A percentile compares a stretch with the other conserved stretches of the same genome.
These are phyloP conservation scores for Axilococcus clingmanii DNA, from an alignment of 139 green algal species.

Conservation along the genomic window DNA sequence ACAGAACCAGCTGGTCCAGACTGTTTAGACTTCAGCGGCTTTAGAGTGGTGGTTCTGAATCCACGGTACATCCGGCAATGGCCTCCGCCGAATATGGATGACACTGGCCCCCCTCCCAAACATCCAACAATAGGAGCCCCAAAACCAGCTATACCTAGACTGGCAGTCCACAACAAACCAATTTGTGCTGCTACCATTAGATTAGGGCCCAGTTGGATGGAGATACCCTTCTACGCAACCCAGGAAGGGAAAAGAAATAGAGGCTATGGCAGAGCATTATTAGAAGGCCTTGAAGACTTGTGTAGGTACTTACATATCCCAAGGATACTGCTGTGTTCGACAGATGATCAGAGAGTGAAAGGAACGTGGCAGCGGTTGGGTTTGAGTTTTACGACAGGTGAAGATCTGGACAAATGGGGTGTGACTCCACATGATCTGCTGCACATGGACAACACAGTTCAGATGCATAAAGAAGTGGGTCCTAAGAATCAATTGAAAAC, in stretches of 20 bases:
- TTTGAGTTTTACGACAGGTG: conserved; percentile 57
- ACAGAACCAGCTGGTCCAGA: conserved; percentile 43
- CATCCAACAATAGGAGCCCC: conserved; percentile 40
- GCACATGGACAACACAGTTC: conserved; percentile 89
- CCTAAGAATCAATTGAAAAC: conserved; percentile 28
- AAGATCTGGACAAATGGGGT: conserved; percentile 59
- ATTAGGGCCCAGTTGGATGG: conserved; percentile 63
- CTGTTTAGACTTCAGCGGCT: conserved; percentile 82
- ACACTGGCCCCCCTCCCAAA: conserved; percentile 12
- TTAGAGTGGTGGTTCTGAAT: conserved; percentile 65
- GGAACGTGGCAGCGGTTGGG: conserved; percentile 73
- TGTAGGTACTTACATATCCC: conserved; percentile 30
- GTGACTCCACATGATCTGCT: conserved; percentile 70
- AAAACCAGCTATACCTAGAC: conserved; percentile 19
- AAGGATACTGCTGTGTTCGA: conserved; percentile 49
- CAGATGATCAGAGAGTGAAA: conserved; percentile 42
- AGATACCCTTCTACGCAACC: conserved; percentile 85
- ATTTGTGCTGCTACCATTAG: conserved; percentile 78
- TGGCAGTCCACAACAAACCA: conserved; percentile 52
- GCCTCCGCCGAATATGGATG: conserved; percentile 64
- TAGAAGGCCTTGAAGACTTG: conserved; percentile 78
- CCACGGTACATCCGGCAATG: conserved; percentile 61
- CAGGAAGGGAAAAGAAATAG: conserved; percentile 49
- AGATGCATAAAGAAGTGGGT: conserved; percentile 76
- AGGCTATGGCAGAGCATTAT: conserved; percentile 73